Conservation (phyloP, 371 early-diverging fungal species). For the Mortierella sp. region DNA sequence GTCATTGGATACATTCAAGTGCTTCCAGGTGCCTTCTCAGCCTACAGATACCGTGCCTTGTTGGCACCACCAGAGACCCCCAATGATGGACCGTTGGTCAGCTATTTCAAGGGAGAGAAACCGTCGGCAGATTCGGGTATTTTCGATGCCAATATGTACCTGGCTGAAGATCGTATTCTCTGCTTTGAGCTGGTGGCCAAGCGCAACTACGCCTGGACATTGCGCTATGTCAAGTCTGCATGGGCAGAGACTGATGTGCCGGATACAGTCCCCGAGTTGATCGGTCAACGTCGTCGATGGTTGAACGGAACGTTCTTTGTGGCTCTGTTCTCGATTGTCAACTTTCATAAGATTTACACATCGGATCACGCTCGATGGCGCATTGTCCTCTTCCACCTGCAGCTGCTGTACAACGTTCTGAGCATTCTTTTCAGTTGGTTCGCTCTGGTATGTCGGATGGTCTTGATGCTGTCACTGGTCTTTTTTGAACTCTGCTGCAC, state of each 20-base stretch:
- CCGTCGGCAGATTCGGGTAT: slow-evolving; percentile 59
- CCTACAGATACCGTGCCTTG: slow-evolving; percentile 71
- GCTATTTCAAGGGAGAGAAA: slow-evolving; percentile 75
- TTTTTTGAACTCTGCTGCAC: background rate
- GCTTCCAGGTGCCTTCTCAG: slow-evolving; percentile 81
- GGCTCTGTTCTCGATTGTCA: slow-evolving; percentile 74
- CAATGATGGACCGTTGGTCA: slow-evolving; percentile 70
- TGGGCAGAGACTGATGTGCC: slow-evolving; percentile 82
- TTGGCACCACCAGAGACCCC: slow-evolving; percentile 60
- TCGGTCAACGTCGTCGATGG: slow-evolving; percentile 80
- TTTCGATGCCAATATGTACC: slow-evolving; percentile 80
- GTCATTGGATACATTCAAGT: slow-evolving; percentile 90
- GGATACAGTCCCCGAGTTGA: slow-evolving; percentile 71
- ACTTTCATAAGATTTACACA: slow-evolving; percentile 82
- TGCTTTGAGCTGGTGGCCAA: slow-evolving; percentile 82
- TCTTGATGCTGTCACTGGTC: background rate
- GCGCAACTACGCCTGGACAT: slow-evolving; percentile 68
- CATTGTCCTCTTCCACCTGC: slow-evolving; percentile 71
- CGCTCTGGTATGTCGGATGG: slow-evolving; percentile 68
- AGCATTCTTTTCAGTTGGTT: slow-evolving; percentile 85
- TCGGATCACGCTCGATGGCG: slow-evolving; percentile 74
- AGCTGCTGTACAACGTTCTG: slow-evolving; percentile 78
- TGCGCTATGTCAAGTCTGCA: slow-evolving; percentile 75
- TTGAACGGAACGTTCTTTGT: slow-evolving; percentile 82
- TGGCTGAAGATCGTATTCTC: slow-evolving; percentile 82